These are phyloP conservation scores for Juncus effusus DNA, from an alignment of 176 grass and related monocot species.

Conservation along the genomic window DNA sequence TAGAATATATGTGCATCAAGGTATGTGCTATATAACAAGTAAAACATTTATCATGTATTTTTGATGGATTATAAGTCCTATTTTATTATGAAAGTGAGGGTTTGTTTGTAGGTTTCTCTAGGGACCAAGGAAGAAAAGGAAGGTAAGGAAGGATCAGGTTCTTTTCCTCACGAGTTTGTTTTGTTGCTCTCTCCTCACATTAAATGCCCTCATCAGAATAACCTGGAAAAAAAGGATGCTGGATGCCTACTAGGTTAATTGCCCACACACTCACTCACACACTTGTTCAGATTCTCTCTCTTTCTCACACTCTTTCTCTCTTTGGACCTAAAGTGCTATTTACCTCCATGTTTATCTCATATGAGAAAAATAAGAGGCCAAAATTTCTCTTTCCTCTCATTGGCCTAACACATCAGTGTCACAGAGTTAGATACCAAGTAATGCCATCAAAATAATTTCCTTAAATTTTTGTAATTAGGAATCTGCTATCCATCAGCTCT, in stretches of 20 bases:
- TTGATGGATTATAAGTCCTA: too few relatives aligned
- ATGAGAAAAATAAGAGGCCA: background rate
- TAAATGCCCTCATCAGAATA: slow-evolving; percentile 4
- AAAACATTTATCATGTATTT: too few relatives aligned
- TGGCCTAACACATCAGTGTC: slow-evolving; percentile 30
- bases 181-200: slow-evolving; percentile 36
- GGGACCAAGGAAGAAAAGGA: slow-evolving; percentile 37
- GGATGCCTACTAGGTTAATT: background rate
- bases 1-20: too few relatives aligned
- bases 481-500: background rate
- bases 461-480: slow-evolving; percentile 12
- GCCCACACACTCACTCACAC: slow-evolving; percentile 1
- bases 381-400: background rate
- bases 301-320: slow-evolving; percentile 19
- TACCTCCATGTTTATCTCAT: slow-evolving; percentile 26
- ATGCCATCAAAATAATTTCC: slow-evolving; percentile 27
- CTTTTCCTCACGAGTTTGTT: slow-evolving; percentile 49
- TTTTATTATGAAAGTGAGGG: too few relatives aligned
- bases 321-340: slow-evolving; percentile 24
- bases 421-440: slow-evolving; percentile 31
- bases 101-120: slow-evolving; percentile 39
- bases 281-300: background rate
- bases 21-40: too few relatives aligned
- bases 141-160: slow-evolving; percentile 33
- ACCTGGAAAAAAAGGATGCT: background rate